Conservation (phyloP, 768 basidiomycete genomes). For the Scleroderma citrinum region DNA sequence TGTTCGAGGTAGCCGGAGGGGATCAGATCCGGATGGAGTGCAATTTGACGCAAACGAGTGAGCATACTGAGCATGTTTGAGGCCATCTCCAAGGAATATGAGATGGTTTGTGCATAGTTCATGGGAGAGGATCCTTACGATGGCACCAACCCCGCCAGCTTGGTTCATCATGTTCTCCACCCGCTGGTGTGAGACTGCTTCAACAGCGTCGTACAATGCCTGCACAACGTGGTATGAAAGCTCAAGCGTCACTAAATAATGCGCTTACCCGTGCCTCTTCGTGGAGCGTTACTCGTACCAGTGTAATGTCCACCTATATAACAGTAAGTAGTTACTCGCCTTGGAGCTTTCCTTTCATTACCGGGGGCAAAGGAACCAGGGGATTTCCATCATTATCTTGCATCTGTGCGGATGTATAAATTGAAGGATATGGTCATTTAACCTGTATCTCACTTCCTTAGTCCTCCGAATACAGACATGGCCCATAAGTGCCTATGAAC, state of each 20-base stretch:
- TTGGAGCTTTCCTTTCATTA: slow-evolving; percentile 17
- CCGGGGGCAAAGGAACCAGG: slow-evolving; percentile 72
- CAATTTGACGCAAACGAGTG: slow-evolving; percentile 82
- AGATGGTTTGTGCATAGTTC: slow-evolving; percentile 1
- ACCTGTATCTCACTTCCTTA: slow-evolving; percentile 52
- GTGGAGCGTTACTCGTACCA: slow-evolving; percentile 61
- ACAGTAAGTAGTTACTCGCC: slow-evolving; percentile 3
- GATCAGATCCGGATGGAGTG: slow-evolving; percentile 70
- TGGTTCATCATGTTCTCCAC: slow-evolving; percentile 48
- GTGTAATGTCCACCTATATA: slow-evolving; percentile 67
- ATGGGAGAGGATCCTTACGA: slow-evolving; percentile 28
- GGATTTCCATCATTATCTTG: slow-evolving; percentile 71
- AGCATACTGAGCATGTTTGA: slow-evolving; percentile 74
- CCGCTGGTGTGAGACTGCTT: slow-evolving; percentile 54
- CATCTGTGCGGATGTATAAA: slow-evolving; percentile 51
- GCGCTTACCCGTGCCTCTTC: slow-evolving; percentile 56
- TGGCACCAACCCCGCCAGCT: slow-evolving; percentile 33
- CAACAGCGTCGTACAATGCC: slow-evolving; percentile 67
- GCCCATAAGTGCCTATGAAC: slow-evolving; percentile 62
- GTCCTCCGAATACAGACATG: slow-evolving; percentile 77
- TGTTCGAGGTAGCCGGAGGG: slow-evolving; percentile 67
- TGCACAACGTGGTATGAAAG: slow-evolving; percentile 18
- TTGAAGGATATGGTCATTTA: background rate
- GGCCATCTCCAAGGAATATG: slow-evolving; percentile 41
- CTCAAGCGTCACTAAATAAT: background rate